phyloP scores from a whole-genome alignment of 2,329 filamentous ascomycete genomes.

The Pseudogymnoascus sp. region DNA sequence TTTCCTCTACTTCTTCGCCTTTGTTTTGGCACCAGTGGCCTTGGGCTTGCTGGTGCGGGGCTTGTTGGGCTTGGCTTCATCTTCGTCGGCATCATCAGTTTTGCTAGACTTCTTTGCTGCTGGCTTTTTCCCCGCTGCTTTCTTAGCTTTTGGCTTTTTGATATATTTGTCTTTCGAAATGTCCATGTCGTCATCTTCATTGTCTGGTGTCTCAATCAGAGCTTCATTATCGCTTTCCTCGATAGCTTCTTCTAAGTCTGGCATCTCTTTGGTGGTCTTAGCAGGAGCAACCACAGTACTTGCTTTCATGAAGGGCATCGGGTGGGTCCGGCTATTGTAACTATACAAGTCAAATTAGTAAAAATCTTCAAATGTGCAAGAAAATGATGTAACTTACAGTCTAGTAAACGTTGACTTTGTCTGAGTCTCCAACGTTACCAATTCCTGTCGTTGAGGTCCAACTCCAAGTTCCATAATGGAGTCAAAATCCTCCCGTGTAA shows the following conservation, averaged over 20 bases:
- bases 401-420: conserved; percentile 86
- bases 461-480: conserved; percentile 85
- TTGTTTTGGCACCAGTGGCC: conserved; percentile 20
- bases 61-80: conserved; percentile 18
- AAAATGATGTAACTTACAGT: conserved; percentile 47
- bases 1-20: conserved; percentile 21
- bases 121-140: conserved; percentile 42
- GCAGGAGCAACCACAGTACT: conserved; percentile 66
- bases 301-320: conserved; percentile 93
- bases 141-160: conserved; percentile 75
- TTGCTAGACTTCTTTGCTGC: conserved; percentile 32
- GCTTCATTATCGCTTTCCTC: conserved; percentile 79
- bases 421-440: conserved; percentile 70
- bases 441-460: conserved; percentile 68
- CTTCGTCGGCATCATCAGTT: conserved; percentile 17
- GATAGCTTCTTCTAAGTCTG: conserved; percentile 91
- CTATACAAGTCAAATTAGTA: conserved; percentile 34
- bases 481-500: conserved; percentile 93
- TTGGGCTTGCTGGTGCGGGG: conserved; percentile 18
- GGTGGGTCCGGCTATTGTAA: conserved; percentile 80
- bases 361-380: neutral
- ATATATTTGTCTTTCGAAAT: conserved; percentile 94
- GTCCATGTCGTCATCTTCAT: conserved; percentile 70
- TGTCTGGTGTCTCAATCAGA: conserved; percentile 45
- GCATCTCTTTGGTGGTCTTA: conserved; percentile 63